Evolutionary conservation across 2,329 filamentous ascomycete genomes (phyloP), one percentile per base, ranked within the genome.

Genomic region (Chalara sp.): DNA sequence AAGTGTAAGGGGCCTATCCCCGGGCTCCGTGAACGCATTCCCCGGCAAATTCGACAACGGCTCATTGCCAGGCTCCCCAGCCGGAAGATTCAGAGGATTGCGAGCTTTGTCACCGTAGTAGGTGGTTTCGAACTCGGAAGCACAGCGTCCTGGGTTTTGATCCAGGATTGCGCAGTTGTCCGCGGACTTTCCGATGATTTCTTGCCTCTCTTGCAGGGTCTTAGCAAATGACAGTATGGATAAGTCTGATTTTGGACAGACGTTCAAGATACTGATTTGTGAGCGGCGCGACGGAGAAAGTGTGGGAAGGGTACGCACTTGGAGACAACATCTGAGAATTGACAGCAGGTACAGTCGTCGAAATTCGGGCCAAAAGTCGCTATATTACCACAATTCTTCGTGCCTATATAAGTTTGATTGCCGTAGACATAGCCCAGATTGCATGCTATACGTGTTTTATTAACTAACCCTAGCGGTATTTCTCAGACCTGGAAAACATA

Each of bases 371-470:
- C 50, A 11, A 42, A 29, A n/a, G n/a, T n/a, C n/a, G n/a, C n/a
- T n/a, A 32, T 46, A 33, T 40, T 51, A n/a, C 40, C 37, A 6
- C 31, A 37, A 2, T 32, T 40, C 5, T 47, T 32, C 28, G 45
- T n/a, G n/a, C n/a, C n/a, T n/a, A n/a, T n/a, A n/a, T n/a, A n/a
- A n/a, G n/a, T 51, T 12, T 37, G 13, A 39, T 55, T 55, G 32
- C 50, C 50, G 13, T 50, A 53, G 12, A 51, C 53, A 28, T 55
- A 50, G 7, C 53, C 53, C 12, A 55, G 47, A 39, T 55, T 55
- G 28, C 53, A 55, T n/a, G 50, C 53, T 55, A 29, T 21, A 32
- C 8, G 0, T 31, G n/a, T 29, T 49, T 21, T 47, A 37, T 40
- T 6, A 44, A 31, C 39, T n/a, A n/a, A n/a, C n/a, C n/a, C n/a